Evolutionary conservation across 257 asterid genomes (phyloP).

Genomic region (Solanum tarapatanum): DNA sequence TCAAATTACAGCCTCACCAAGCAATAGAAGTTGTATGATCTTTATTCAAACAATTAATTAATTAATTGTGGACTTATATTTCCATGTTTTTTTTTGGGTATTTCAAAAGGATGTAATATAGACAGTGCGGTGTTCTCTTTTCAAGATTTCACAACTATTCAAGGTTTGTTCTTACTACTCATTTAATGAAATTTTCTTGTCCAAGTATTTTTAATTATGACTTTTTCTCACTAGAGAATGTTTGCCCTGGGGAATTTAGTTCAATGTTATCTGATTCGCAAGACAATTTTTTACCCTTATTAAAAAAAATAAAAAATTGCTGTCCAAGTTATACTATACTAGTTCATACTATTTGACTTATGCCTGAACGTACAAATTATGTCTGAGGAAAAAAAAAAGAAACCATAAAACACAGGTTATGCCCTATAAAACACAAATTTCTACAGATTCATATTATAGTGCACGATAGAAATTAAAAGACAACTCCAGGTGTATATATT

Average conservation of each 20-base stretch:
- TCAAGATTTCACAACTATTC: neutral
- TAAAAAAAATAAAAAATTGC: neutral
- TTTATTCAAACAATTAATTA: neutral
- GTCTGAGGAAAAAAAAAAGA: no score
- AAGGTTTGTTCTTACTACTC: neutral
- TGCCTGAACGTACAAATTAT: neutral
- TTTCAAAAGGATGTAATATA: neutral
- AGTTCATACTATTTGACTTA: neutral
- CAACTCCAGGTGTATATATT: neutral
- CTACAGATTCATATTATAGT: neutral
- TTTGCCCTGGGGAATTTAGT: neutral
- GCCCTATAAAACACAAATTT: neutral
- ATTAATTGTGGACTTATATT: neutral
- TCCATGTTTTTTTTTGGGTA: neutral
- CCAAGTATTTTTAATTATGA: neutral
- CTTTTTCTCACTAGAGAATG: neutral
- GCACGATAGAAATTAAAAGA: neutral
- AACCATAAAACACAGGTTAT: neutral
- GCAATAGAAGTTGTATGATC: neutral
- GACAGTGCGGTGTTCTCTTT: neutral
- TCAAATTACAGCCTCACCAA: neutral
- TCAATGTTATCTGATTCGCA: neutral
- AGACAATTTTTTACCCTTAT: neutral
- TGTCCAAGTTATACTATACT: no score
- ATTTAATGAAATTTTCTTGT: neutral